Conservation (phyloP, 2,329 filamentous ascomycete species). For the Bipolaris bicolor region DNA sequence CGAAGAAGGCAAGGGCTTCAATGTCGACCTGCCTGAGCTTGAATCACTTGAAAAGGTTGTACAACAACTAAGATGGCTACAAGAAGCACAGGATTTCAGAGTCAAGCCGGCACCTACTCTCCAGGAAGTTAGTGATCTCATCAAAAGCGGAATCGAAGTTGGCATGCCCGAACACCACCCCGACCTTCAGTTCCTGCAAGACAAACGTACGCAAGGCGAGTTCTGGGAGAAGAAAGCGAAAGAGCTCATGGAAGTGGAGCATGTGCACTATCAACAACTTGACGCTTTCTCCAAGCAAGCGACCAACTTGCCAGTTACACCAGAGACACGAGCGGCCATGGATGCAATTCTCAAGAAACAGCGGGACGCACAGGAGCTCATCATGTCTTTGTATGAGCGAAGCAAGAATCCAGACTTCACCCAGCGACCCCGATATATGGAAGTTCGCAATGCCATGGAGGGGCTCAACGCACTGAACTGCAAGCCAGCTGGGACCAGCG, state of each 20-base stretch:
- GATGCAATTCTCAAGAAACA: slow-evolving; percentile 96
- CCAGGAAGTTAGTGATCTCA: slow-evolving; percentile 77
- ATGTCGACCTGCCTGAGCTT: slow-evolving; percentile 88
- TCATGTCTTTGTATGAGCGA: slow-evolving; percentile 78
- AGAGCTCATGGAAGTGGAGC: slow-evolving; percentile 89
- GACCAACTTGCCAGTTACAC: slow-evolving; percentile 76
- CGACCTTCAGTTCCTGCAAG: slow-evolving; percentile 75
- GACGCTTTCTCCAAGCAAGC: slow-evolving; percentile 90
- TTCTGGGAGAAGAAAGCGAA: slow-evolving; percentile 92
- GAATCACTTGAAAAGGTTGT: slow-evolving; percentile 80
- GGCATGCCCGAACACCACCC: slow-evolving; percentile 82
- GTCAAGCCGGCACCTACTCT: slow-evolving; percentile 70
- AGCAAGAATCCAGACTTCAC: slow-evolving; percentile 76
- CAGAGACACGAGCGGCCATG: slow-evolving; percentile 79
- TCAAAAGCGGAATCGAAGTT: slow-evolving; percentile 77
- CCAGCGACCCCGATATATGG: slow-evolving; percentile 82
- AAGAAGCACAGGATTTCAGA: slow-evolving; percentile 71
- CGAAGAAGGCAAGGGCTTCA: slow-evolving; percentile 87
- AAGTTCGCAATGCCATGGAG: slow-evolving; percentile 89
- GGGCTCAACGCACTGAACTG: slow-evolving; percentile 87
- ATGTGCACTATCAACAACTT: slow-evolving; percentile 91
- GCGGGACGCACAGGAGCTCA: slow-evolving; percentile 88
- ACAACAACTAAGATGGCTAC: slow-evolving; percentile 87
- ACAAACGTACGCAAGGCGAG: slow-evolving; percentile 77
- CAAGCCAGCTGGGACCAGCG: slow-evolving; percentile 87